Evolutionary conservation across 2,329 filamentous ascomycete species (phyloP).

Genomic region (Akanthomyces lecanii): DNA sequence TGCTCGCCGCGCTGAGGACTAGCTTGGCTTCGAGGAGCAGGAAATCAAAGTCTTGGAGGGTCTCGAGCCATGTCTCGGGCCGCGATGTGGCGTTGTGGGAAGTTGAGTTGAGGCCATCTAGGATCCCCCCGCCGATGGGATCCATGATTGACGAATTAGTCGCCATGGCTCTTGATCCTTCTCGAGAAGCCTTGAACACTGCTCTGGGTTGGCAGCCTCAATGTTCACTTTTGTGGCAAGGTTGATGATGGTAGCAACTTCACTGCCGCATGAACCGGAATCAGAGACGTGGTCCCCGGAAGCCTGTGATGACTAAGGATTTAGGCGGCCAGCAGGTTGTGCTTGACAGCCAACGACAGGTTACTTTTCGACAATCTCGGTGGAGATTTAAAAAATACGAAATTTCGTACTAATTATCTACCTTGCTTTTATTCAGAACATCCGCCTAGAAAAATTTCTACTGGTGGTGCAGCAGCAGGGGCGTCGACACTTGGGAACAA

Average conservation of each 20-base stretch:
- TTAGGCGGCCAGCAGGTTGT: background rate
- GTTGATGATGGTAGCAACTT: background rate
- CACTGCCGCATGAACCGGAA: background rate
- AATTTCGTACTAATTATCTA: too few species aligned
- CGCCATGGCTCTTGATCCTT: conserved; percentile 17
- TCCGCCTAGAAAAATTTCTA: background rate
- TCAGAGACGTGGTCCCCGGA: conserved; percentile 6
- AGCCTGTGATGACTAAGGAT: conserved; percentile 12
- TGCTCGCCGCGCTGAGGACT: conserved; percentile 65
- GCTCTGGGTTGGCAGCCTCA: background rate
- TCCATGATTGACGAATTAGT: conserved; percentile 23
- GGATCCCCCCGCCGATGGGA: conserved; percentile 21
- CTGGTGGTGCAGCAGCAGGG: background rate
- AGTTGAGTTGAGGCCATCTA: conserved; percentile 30
- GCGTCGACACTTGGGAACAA: background rate
- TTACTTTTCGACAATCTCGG: background rate
- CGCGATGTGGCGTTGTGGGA: conserved; percentile 23
- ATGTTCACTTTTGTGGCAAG: background rate
- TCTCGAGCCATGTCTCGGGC: conserved; percentile 28
- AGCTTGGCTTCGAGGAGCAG: conserved; percentile 46
- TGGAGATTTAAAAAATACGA: too few species aligned
- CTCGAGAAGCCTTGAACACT: background rate
- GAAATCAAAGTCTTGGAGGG: conserved; percentile 36
- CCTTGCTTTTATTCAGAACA: too few species aligned
- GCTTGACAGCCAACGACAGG: background rate